These are phyloP conservation scores for Aspergillus clavatus DNA, from an alignment of 2,329 filamentous ascomycete species.

Conservation along the genomic window DNA sequence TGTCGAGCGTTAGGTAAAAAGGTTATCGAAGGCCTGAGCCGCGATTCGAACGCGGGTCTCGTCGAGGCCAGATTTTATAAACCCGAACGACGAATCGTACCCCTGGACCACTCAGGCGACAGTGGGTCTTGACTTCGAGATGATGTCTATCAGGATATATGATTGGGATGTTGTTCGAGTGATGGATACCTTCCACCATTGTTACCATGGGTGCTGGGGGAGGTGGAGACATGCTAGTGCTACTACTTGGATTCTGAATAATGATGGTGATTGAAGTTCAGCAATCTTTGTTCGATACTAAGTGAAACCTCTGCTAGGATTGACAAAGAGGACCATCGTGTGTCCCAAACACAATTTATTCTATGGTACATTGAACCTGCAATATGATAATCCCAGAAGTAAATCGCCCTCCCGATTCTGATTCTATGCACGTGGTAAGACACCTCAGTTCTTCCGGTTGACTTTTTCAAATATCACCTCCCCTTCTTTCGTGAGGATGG, in stretches of 20 bases:
- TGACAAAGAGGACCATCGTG: too few species aligned
- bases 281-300: background rate
- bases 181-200: too few species aligned
- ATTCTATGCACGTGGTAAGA: slow-evolving; percentile 7
- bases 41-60: background rate
- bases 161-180: too few species aligned
- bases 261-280: too few species aligned
- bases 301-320: background rate
- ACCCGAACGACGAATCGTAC: background rate
- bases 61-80: background rate
- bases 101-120: background rate
- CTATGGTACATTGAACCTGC: background rate
- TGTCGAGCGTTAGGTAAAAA: too few species aligned
- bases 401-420: slow-evolving; percentile 1
- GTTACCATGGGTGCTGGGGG: too few species aligned
- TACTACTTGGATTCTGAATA: too few species aligned
- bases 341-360: background rate
- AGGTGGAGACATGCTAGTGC: too few species aligned
- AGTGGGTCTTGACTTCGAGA: too few species aligned
- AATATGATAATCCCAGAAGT: background rate
- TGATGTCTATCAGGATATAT: too few species aligned
- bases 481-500: slow-evolving; percentile 55
- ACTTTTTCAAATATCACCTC: slow-evolving; percentile 59
- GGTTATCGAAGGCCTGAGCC: background rate
- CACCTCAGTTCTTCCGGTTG: slow-evolving; percentile 17